phyloP scores from a whole-genome alignment of 2,329 filamentous ascomycete genomes.

The Lachnellula hyalina region DNA sequence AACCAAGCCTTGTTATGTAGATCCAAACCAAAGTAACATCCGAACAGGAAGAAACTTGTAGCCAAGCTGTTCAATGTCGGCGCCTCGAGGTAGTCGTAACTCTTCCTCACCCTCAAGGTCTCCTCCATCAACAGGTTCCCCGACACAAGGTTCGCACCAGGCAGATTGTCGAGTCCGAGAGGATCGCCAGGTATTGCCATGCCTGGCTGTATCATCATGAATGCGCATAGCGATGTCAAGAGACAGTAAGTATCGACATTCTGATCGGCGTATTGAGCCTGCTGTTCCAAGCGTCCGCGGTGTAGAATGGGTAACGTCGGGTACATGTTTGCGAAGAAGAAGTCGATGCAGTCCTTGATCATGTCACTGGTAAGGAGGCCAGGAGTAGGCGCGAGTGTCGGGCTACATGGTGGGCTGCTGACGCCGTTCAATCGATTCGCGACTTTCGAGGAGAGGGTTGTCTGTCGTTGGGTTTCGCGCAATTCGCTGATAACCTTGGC shows the following conservation, averaged over 20 bases:
- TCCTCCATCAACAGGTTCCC: conserved; percentile 65
- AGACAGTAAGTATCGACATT: conserved; percentile 60
- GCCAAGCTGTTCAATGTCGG: conserved; percentile 55
- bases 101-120: conserved; percentile 57
- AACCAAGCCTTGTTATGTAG: conserved; percentile 75
- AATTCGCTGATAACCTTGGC: conserved; percentile 73
- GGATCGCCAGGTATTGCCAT: conserved; percentile 58
- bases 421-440: conserved; percentile 56
- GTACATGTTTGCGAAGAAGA: conserved; percentile 65
- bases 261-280: conserved; percentile 55
- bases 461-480: conserved; percentile 62
- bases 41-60: conserved; percentile 77
- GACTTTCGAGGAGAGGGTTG: conserved; percentile 56
- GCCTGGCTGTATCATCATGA: conserved; percentile 64
- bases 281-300: conserved; percentile 51
- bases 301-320: conserved; percentile 58
- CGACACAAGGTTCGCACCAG: conserved; percentile 53
- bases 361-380: conserved; percentile 57
- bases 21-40: conserved; percentile 65
- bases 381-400: conserved; percentile 49
- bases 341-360: conserved; percentile 60
- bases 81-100: conserved; percentile 53
- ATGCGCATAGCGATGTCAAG: conserved; percentile 58
- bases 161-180: conserved; percentile 50
- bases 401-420: conserved; percentile 41